Conservation (phyloP, 352 stramenopile species). For the Phytopythium ostracodes region DNA sequence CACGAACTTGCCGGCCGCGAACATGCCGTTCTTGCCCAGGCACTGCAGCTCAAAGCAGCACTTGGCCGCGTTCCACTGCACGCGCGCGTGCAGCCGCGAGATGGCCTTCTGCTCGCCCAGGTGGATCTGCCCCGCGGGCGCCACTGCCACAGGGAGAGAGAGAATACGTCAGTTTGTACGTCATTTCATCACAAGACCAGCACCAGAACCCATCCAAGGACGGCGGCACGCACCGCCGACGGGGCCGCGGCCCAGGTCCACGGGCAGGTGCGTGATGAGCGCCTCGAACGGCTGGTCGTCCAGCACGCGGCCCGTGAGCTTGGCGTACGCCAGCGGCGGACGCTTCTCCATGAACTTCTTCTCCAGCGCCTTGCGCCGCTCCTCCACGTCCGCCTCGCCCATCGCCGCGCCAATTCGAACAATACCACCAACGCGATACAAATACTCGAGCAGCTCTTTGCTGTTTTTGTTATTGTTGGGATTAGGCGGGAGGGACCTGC, state of each 20-base stretch:
- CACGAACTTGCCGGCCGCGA: constrained; percentile 61
- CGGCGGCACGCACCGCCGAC: constrained; percentile 18
- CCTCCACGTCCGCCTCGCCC: constrained; percentile 30
- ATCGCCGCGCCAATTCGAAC: background rate
- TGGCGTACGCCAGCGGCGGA: constrained; percentile 77
- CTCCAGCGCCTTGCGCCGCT: constrained; percentile 77
- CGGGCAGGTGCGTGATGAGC: constrained; percentile 72
- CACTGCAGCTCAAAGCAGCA: constrained; percentile 74
- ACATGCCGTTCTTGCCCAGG: constrained; percentile 83
- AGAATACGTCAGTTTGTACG: background rate
- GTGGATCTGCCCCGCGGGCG: constrained; percentile 42
- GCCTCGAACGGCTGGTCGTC: constrained; percentile 70
- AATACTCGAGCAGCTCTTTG: no score
- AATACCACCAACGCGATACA: no score
- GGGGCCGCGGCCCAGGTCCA: constrained; percentile 63
- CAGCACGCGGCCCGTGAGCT: constrained; percentile 54
- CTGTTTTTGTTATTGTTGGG: no score
- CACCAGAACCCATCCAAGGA: background rate
- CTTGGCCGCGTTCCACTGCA: constrained; percentile 73
- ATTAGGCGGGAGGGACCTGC: no score
- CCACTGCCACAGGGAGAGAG: constrained; percentile 15
- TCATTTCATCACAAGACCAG: background rate
- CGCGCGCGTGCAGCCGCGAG: constrained; percentile 66
- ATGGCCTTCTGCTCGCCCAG: constrained; percentile 84
- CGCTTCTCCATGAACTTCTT: constrained; percentile 73